Evolutionary conservation across 2,329 filamentous ascomycete genomes (phyloP).

Genomic region (Neofusicoccum laricinum): DNA sequence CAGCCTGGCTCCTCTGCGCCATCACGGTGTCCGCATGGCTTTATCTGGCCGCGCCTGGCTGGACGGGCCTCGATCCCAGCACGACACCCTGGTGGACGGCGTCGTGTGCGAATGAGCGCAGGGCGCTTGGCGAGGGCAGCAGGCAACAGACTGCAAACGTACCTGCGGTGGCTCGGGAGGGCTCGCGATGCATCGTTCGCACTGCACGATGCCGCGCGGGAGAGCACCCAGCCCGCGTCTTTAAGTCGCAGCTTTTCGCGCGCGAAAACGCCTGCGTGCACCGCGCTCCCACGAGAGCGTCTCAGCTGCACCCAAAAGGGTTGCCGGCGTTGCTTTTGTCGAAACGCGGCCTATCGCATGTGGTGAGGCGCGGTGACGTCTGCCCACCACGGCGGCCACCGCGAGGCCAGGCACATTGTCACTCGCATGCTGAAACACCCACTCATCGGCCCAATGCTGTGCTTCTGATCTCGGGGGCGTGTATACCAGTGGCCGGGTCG

Average conservation of each 20-base stretch:
- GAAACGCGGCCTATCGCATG: slow-evolving; percentile 13
- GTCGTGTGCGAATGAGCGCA: background rate
- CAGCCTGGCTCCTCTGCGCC: background rate
- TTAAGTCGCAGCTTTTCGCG: background rate
- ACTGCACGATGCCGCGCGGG: background rate
- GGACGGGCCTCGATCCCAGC: too few species aligned
- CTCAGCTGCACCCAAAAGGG: background rate
- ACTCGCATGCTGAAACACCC: background rate
- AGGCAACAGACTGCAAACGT: background rate
- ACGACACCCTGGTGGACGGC: background rate
- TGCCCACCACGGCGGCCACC: background rate
- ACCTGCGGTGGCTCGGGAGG: background rate
- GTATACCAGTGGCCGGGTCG: background rate
- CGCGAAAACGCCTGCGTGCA: background rate
- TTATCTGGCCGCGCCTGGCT: background rate
- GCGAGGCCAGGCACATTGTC: background rate
- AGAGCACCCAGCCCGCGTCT: background rate
- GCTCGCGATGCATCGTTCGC: background rate
- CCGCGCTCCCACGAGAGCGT: background rate
- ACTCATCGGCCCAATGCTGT: background rate
- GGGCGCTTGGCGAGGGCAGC: background rate
- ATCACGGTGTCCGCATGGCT: background rate
- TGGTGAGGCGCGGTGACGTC: background rate
- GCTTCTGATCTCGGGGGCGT: background rate
- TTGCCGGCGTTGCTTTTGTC: slow-evolving; percentile 15